A percentile compares a stretch with the other conserved stretches of the same genome.
Evolutionary conservation across 2,329 filamentous ascomycete species (phyloP).

Genomic region (Fusarium neocosmosporiellum): DNA sequence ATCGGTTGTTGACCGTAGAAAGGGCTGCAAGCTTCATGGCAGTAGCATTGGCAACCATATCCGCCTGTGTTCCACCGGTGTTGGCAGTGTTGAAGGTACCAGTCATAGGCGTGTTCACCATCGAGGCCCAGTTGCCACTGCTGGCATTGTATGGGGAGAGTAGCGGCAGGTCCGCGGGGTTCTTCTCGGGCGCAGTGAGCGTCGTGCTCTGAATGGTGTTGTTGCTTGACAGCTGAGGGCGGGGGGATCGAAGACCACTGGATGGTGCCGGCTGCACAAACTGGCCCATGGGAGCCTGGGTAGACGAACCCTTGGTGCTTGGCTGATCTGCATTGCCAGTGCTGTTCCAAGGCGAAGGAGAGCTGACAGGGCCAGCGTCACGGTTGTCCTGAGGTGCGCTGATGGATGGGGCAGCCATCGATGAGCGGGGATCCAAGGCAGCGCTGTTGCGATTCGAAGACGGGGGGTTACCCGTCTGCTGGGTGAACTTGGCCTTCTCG

Average conservation of each 20-base stretch:
- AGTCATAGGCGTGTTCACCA: slow-evolving; percentile 98
- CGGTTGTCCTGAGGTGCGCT: slow-evolving; percentile 62
- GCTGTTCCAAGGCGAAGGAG: slow-evolving; percentile 80
- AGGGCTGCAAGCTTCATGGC: slow-evolving; percentile 98
- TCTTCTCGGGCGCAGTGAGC: slow-evolving; percentile 75
- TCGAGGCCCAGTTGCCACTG: slow-evolving; percentile 96
- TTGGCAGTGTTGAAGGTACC: slow-evolving; percentile 76
- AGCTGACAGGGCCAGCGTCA: slow-evolving; percentile 39
- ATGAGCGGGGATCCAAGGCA: slow-evolving; percentile 79
- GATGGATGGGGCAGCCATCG: slow-evolving; percentile 80
- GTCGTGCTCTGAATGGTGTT: slow-evolving; percentile 86
- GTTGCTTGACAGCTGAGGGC: slow-evolving; percentile 74
- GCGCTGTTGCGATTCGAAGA: slow-evolving; percentile 94
- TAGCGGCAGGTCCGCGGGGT: slow-evolving; percentile 78
- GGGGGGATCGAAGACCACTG: slow-evolving; percentile 81
- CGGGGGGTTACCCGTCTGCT: slow-evolving; percentile 90
- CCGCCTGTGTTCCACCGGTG: slow-evolving; percentile 76
- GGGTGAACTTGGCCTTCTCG: slow-evolving; percentile 96
- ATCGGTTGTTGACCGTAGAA: slow-evolving; percentile 98
- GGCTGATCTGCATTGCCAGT: slow-evolving; percentile 60
- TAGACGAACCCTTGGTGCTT: slow-evolving; percentile 79
- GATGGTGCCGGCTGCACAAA: slow-evolving; percentile 86
- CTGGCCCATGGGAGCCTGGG: slow-evolving; percentile 90
- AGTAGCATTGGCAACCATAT: slow-evolving; percentile 98
- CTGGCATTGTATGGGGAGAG: slow-evolving; percentile 85